Base-by-base conservation (phyloP, 2,329 filamentous ascomycete genomes). In the Fusarium sp. region DNA sequence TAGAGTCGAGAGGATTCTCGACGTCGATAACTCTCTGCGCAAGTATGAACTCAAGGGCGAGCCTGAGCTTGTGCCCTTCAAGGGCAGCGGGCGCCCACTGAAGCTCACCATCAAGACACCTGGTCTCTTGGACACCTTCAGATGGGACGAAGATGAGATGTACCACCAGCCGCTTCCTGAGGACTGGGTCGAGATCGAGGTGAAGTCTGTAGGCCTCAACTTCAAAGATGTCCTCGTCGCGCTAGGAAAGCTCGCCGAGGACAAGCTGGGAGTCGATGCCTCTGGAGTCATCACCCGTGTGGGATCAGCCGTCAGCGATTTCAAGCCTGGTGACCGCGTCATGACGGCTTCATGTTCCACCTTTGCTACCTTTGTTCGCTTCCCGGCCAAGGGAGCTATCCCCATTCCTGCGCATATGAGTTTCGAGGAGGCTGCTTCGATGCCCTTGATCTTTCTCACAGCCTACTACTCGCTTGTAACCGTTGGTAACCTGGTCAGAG, bases 211-310 rank as follows among this genome's bases (percentile, higher is more conserved):
- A 14, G 55, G 40, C 5, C 33, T 58, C n/a, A 54, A 58, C 41
- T 53, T 58, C 5, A 53, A 58, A 29, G 55, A 54, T 10, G 48
- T 54, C 6, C 55, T 58, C 4, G 45, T 58, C n/a, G 27, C 55
- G 3, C 23, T 58, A 10, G 55, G 55, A 5, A 50, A 58, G 14
- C 43, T 54, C 31, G 47, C 47, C 6, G 54, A 41, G 14, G 42
- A 49, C 6, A 41, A 43, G 18, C 31, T 52, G 13, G 50, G 47
- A 8, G 47, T 49, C 13, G 54, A 58, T 41, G 42, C 36, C 6
- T 35, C 47, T 9, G 47, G 47, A 11, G 25, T 58, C 11, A 33
- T 58, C 23, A 58, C 40, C 17, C 39, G 39, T 20, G 33, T 45
- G 7, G 54, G 56, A 13, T 58, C 49, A 21, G 27, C 27, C 7